These are phyloP conservation scores for Stagonosporopsis rhizophila DNA, from an alignment of 2,329 filamentous ascomycete genomes.

Conservation along the genomic window DNA sequence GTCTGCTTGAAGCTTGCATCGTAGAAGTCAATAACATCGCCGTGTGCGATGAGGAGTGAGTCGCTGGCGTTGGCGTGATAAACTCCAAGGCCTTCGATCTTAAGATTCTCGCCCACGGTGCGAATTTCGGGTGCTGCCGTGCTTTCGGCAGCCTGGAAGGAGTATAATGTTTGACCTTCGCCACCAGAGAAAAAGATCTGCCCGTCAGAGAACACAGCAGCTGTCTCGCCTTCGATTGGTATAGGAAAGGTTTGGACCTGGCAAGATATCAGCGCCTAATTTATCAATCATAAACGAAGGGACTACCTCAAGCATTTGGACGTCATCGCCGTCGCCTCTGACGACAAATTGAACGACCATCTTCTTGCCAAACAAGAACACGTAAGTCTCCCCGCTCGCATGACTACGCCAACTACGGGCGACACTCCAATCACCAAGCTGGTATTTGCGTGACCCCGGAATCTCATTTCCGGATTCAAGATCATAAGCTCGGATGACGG, in stretches of 20 bases:
- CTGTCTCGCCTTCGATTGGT: constrained; percentile 38
- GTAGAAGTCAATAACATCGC: constrained; percentile 34
- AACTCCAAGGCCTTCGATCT: constrained; percentile 31
- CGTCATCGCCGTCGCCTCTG: constrained; percentile 12
- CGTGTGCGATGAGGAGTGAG: constrained; percentile 36
- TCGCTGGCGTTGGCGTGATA: constrained; percentile 29
- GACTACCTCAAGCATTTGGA: constrained; percentile 37
- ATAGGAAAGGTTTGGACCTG: constrained; percentile 40
- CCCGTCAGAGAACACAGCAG: constrained; percentile 29
- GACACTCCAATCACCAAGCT: constrained; percentile 41
- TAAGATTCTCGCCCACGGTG: constrained; percentile 24
- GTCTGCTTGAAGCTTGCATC: constrained; percentile 24
- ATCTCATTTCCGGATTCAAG: constrained; percentile 23
- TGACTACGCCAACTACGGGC: constrained; percentile 38
- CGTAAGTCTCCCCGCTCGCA: constrained; percentile 35
- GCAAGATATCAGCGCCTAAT: background rate
- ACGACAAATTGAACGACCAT: constrained; percentile 39
- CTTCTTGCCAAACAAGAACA: constrained; percentile 43
- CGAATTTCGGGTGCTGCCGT: constrained; percentile 26
- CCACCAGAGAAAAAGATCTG: constrained; percentile 36
- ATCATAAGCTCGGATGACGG: constrained; percentile 36
- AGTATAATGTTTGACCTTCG: constrained; percentile 36
- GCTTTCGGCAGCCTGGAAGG: constrained; percentile 38
- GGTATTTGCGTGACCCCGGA: constrained; percentile 29
- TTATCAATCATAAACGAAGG: background rate